These are phyloP conservation scores for Coriolopsis trogii DNA, from an alignment of 1,284 basidiomycete genomes.

Conservation along the genomic window DNA sequence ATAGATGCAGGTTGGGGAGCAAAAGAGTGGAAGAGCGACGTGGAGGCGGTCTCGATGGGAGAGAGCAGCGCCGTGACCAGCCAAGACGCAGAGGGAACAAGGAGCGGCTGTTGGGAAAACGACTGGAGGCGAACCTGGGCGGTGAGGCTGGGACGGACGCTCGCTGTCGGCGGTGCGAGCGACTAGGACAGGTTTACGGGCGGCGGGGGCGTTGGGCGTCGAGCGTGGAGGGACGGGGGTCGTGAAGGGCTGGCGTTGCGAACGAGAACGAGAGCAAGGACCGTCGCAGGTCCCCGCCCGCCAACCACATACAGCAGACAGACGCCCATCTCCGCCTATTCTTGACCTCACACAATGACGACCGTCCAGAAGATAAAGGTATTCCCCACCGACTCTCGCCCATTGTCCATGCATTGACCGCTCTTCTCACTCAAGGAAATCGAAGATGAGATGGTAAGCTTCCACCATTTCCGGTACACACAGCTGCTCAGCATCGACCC, in stretches of 20 bases:
- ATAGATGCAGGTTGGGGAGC: slow-evolving; percentile 20
- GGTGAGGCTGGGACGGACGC: slow-evolving; percentile 20
- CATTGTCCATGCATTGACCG: slow-evolving; percentile 10
- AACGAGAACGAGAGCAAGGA: slow-evolving; percentile 5
- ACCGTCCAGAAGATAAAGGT: slow-evolving; percentile 91
- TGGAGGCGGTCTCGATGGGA: slow-evolving; percentile 35
- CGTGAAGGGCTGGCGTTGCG: slow-evolving; percentile 9
- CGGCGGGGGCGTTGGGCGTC: slow-evolving; percentile 2
- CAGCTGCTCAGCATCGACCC: slow-evolving; percentile 19
- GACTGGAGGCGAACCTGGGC: slow-evolving; percentile 28
- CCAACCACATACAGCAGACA: slow-evolving; percentile 3
- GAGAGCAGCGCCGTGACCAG: slow-evolving; percentile 52
- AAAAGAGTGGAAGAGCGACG: slow-evolving; percentile 33
- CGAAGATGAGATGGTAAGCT: slow-evolving; percentile 92
- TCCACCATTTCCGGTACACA: slow-evolving; percentile 2
- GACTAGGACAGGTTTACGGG: slow-evolving; percentile 8
- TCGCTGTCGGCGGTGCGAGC: slow-evolving; percentile 9
- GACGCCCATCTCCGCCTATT: slow-evolving; percentile 11
- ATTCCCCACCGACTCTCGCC: slow-evolving; percentile 14
- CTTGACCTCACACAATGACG: slow-evolving; percentile 58
- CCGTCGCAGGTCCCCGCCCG: background rate
- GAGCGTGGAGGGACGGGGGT: background rate
- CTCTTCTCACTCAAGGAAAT: slow-evolving; percentile 63
- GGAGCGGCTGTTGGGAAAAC: slow-evolving; percentile 37
- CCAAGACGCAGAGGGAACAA: slow-evolving; percentile 61